A percentile compares a stretch with the other conserved stretches of the same genome.
phyloP scores from a whole-genome alignment of 257 asterid species.

The Knoxia roxburghii region DNA sequence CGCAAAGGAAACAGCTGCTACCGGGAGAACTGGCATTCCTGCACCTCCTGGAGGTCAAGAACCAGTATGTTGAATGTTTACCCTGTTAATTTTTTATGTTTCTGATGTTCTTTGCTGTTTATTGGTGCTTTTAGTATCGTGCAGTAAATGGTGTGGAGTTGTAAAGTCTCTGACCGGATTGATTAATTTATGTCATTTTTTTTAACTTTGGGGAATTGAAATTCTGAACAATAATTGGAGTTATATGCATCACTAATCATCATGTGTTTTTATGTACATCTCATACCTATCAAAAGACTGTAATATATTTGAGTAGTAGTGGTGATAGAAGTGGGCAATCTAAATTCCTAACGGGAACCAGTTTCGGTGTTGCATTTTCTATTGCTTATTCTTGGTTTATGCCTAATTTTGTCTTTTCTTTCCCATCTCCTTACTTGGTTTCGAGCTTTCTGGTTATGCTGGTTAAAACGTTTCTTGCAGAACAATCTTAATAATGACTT shows the following conservation, averaged over 20 bases:
- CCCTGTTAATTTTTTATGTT: background rate
- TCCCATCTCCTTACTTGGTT: background rate
- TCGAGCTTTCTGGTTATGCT: background rate
- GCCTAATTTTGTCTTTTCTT: background rate
- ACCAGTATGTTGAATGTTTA: conserved; percentile 40
- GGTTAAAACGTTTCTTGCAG: background rate
- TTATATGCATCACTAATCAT: background rate
- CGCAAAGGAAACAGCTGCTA: conserved; percentile 39
- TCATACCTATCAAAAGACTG: background rate
- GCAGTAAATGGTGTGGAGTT: background rate
- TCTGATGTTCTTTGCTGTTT: background rate
- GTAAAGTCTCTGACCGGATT: background rate
- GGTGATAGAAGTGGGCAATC: background rate
- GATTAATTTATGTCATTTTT: background rate
- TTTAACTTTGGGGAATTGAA: background rate
- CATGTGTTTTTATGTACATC: background rate
- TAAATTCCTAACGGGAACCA: background rate
- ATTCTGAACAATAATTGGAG: background rate
- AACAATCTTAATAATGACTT: background rate
- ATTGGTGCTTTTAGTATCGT: conserved; percentile 6
- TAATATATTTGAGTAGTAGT: background rate
- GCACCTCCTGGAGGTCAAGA: conserved; percentile 66
- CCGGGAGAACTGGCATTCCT: conserved; percentile 51
- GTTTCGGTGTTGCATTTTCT: background rate
- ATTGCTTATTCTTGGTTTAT: background rate